Conservation (phyloP, 1,284 basidiomycete genomes). For the Nidula niveotomentosa region DNA sequence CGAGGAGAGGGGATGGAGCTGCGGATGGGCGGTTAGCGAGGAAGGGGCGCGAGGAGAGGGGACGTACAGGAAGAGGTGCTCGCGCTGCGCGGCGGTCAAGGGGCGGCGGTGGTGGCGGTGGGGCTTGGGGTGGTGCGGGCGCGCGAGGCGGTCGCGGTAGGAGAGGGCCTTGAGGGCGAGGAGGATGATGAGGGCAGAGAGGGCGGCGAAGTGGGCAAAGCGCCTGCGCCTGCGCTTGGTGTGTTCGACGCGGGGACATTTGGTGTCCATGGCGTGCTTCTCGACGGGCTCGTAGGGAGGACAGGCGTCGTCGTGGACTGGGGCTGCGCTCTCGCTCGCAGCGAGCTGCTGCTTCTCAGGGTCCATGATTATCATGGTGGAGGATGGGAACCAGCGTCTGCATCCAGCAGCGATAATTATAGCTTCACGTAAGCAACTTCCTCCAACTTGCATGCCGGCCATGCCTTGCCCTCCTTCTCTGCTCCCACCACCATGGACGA, state of each 20-base stretch:
- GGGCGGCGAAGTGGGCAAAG: background rate
- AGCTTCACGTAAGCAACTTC: too few relatives aligned
- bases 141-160: background rate
- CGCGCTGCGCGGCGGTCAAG: constrained; percentile 20
- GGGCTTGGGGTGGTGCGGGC: background rate
- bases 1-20: constrained; percentile 64
- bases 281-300: background rate
- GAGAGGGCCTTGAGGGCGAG: constrained; percentile 4
- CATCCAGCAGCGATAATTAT: too few relatives aligned
- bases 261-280: background rate
- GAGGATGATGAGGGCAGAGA: constrained; percentile 7
- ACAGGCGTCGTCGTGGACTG: background rate
- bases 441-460: too few relatives aligned
- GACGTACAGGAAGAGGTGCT: constrained; percentile 35
- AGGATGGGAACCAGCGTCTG: too few relatives aligned
- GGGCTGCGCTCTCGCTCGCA: background rate
- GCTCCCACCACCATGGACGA: too few relatives aligned
- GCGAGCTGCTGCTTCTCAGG: constrained; percentile 15
- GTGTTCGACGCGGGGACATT: background rate
- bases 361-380: constrained; percentile 14
- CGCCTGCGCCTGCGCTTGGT: background rate
- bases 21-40: constrained; percentile 1
- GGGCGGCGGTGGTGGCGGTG: constrained; percentile 6
- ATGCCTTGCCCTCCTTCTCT: too few relatives aligned
- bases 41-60: background rate